A percentile compares a stretch with the other conserved stretches of the same genome.
Conservation (phyloP, 1,284 basidiomycete genomes). For the Sporisorium reilianum region DNA sequence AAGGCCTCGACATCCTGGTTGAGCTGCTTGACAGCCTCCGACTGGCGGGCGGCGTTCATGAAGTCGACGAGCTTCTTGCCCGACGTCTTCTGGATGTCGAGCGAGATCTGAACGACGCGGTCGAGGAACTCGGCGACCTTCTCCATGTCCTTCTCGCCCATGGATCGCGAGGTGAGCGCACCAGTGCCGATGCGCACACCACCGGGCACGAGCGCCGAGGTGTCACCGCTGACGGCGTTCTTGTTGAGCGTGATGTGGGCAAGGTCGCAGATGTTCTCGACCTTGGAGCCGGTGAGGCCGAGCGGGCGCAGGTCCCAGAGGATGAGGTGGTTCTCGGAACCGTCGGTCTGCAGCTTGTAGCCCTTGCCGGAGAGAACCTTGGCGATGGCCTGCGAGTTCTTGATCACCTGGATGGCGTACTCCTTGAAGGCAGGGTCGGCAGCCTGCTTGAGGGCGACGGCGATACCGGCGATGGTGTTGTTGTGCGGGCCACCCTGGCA, state of each 20-base stretch:
- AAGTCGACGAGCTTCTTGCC: conserved; percentile 96
- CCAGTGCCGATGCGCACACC: conserved; percentile 96
- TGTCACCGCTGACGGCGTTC: conserved; percentile 95
- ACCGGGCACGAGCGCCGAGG: conserved; percentile 92
- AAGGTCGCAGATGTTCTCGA: conserved; percentile 98
- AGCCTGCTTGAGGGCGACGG: conserved; percentile 94
- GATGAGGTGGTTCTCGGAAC: conserved; percentile 97
- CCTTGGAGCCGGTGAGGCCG: conserved; percentile 94
- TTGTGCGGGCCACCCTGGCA: conserved; percentile 99
- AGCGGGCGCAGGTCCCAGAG: conserved; percentile 98
- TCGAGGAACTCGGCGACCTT: conserved; percentile 83
- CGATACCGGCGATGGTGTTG: conserved; percentile 97
- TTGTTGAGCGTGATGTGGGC: conserved; percentile 84
- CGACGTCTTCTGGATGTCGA: conserved; percentile 83
- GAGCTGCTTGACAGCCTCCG: conserved; percentile 81
- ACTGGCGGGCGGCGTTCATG: conserved; percentile 80
- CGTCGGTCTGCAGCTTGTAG: conserved; percentile 94
- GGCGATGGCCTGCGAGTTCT: conserved; percentile 69
- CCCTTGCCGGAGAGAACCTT: conserved; percentile 63
- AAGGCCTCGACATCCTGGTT: conserved; percentile 82
- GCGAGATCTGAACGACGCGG: conserved; percentile 66
- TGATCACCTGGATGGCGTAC: conserved; percentile 94
- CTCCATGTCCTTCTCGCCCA: conserved; percentile 86
- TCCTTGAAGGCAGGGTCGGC: conserved; percentile 88
- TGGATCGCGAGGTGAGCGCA: conserved; percentile 93